A percentile compares a stretch with the other conserved stretches of the same genome.
Conservation (phyloP, 768 basidiomycete genomes). For the Nidularia pulvinata region DNA sequence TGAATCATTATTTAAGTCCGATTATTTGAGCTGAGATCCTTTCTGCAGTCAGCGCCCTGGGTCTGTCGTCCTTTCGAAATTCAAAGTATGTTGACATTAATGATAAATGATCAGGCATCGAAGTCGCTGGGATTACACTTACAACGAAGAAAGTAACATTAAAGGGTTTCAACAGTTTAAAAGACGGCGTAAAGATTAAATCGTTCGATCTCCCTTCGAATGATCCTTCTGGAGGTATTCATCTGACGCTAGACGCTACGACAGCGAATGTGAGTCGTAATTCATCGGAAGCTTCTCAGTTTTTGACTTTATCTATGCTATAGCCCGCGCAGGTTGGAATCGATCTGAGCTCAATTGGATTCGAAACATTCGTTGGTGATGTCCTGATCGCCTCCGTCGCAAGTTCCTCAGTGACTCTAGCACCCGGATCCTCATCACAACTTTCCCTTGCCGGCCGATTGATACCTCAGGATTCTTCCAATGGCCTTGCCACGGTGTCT, state of each 20-base stretch:
- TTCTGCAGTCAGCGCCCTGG: constrained; percentile 53
- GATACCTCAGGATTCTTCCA: constrained; percentile 52
- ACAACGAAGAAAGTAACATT: constrained; percentile 58
- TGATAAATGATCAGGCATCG: constrained; percentile 41
- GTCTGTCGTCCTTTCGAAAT: constrained; percentile 23
- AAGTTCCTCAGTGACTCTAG: constrained; percentile 50
- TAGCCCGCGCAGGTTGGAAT: constrained; percentile 81
- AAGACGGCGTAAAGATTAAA: constrained; percentile 59
- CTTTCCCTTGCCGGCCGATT: constrained; percentile 63
- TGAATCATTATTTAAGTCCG: too few species aligned
- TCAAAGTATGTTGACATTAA: background rate
- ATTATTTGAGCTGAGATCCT: too few species aligned
- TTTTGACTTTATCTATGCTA: constrained; percentile 5
- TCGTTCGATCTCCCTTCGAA: constrained; percentile 71
- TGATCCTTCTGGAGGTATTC: constrained; percentile 72
- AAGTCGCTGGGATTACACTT: constrained; percentile 54
- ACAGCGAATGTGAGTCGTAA: constrained; percentile 59
- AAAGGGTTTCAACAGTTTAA: constrained; percentile 70
- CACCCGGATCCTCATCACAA: constrained; percentile 48
- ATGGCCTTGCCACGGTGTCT: constrained; percentile 60
- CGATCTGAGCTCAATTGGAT: constrained; percentile 56
- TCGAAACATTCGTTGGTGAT: constrained; percentile 53
- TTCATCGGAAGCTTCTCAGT: background rate
- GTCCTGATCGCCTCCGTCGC: constrained; percentile 60
- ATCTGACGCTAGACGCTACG: constrained; percentile 60